phyloP scores from a whole-genome alignment of 164 flowering plant species.

The Taxillus chinensis region DNA sequence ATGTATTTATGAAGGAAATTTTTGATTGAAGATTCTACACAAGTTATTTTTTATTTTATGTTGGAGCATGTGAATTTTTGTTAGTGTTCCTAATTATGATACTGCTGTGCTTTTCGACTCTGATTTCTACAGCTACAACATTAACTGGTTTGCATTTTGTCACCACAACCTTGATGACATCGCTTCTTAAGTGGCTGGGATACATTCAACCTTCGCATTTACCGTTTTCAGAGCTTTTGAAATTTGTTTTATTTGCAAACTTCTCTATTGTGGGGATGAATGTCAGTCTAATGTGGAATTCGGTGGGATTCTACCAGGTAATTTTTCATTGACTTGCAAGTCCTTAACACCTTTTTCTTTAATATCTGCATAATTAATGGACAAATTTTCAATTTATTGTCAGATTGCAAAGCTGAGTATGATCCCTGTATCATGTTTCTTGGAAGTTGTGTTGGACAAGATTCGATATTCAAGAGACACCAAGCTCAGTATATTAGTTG shows the following conservation, averaged over 20 bases:
- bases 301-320: constrained; percentile 77
- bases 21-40: too few species aligned
- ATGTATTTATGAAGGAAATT: too few species aligned
- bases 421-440: constrained; percentile 62
- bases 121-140: constrained; percentile 47
- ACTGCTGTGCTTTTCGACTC: too few species aligned
- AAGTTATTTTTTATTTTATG: too few species aligned
- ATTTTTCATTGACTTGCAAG: background rate
- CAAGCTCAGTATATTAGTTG: constrained; percentile 50
- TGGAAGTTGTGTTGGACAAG: constrained; percentile 51
- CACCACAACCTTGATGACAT: constrained; percentile 51
- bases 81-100: too few species aligned
- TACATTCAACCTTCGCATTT: constrained; percentile 44
- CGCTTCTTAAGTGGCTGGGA: constrained; percentile 38
- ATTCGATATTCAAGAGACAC: constrained; percentile 56
- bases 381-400: background rate
- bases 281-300: constrained; percentile 69
- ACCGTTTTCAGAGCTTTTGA: constrained; percentile 40
- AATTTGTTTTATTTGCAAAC: constrained; percentile 49
- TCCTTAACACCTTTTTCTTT: constrained; percentile 1
- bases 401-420: constrained; percentile 70
- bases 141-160: constrained; percentile 61
- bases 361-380: background rate
- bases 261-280: constrained; percentile 71
- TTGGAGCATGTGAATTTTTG: too few species aligned